Evolutionary conservation across 371 early-diverging fungal species (phyloP).

Genomic region (Amoeboaphelidium occidentale): DNA sequence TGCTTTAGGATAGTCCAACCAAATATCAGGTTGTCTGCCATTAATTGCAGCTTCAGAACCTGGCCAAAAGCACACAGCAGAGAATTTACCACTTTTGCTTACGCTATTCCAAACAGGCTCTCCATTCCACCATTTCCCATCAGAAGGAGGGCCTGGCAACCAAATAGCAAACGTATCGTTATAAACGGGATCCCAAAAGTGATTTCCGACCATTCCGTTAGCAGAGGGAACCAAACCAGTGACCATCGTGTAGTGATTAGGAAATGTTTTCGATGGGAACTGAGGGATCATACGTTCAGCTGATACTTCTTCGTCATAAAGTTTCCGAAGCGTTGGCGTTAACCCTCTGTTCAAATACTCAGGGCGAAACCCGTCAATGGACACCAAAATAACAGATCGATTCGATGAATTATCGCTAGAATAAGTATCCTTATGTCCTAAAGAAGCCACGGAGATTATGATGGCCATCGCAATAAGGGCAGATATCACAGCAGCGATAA

Average conservation of each 20-base stretch:
- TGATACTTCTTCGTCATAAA: conserved; percentile 14
- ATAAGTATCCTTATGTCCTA: too few species aligned
- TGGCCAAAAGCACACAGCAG: conserved; percentile 70
- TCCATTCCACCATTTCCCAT: conserved; percentile 58
- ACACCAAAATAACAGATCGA: conserved; percentile 62
- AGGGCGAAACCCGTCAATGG: conserved; percentile 68
- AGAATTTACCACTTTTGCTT: conserved; percentile 27
- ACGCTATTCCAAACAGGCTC: conserved; percentile 82
- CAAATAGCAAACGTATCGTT: conserved; percentile 53
- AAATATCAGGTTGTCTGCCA: conserved; percentile 31
- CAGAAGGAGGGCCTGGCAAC: conserved; percentile 11
- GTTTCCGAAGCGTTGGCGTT: conserved; percentile 33
- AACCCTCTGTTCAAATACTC: conserved; percentile 50
- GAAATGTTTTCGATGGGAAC: conserved; percentile 47
- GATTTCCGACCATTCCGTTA: conserved; percentile 80
- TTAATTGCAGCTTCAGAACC: conserved; percentile 38
- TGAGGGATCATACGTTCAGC: conserved; percentile 40
- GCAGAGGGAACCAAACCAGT: conserved; percentile 74
- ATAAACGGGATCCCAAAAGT: conserved; percentile 46
- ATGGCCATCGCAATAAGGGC: too few species aligned
- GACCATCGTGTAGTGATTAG: conserved; percentile 75
- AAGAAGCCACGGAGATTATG: too few species aligned
- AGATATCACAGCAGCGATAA: too few species aligned
- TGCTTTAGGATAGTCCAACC: conserved; percentile 21
- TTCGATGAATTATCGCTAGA: too few species aligned